Evolutionary conservation across 2,329 filamentous ascomycete species (phyloP).

Genomic region (Pestalotiopsis sp.): DNA sequence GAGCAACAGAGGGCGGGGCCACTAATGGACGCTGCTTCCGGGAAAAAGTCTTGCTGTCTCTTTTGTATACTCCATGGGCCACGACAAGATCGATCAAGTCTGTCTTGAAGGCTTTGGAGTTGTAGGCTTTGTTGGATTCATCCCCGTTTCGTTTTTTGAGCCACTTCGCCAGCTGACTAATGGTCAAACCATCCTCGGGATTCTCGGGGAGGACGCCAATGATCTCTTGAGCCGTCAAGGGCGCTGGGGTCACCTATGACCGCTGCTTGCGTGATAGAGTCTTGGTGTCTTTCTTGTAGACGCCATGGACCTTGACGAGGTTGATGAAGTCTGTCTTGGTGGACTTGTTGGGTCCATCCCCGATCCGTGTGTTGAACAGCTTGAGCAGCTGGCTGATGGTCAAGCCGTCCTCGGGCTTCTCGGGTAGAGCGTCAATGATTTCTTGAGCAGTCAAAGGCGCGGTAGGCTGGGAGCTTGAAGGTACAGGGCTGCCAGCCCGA

Average conservation of each 20-base stretch:
- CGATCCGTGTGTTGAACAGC: constrained; percentile 53
- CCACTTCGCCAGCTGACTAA: constrained; percentile 52
- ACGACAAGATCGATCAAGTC: constrained; percentile 63
- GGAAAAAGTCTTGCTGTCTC: constrained; percentile 55
- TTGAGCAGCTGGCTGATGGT: constrained; percentile 54
- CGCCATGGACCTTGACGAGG: constrained; percentile 56
- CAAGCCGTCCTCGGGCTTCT: constrained; percentile 48
- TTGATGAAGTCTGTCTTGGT: constrained; percentile 57
- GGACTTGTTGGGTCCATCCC: constrained; percentile 51
- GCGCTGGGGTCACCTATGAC: constrained; percentile 23
- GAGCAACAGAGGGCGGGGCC: constrained; percentile 40
- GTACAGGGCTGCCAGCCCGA: constrained; percentile 60
- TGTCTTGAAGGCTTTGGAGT: constrained; percentile 41
- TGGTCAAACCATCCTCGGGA: constrained; percentile 50
- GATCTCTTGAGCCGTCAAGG: constrained; percentile 53
- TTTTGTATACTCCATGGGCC: constrained; percentile 51
- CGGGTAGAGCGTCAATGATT: constrained; percentile 54
- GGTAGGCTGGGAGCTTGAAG: constrained; percentile 35
- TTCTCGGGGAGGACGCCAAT: constrained; percentile 50
- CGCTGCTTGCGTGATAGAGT: constrained; percentile 42
- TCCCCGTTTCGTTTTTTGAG: constrained; percentile 56
- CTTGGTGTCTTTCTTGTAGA: constrained; percentile 57
- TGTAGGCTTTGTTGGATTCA: constrained; percentile 38
- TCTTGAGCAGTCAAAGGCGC: constrained; percentile 48
- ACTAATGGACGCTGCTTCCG: constrained; percentile 34